phyloP scores from a whole-genome alignment of 441 rosid genomes.

The Bocquillonia castaneifolia region DNA sequence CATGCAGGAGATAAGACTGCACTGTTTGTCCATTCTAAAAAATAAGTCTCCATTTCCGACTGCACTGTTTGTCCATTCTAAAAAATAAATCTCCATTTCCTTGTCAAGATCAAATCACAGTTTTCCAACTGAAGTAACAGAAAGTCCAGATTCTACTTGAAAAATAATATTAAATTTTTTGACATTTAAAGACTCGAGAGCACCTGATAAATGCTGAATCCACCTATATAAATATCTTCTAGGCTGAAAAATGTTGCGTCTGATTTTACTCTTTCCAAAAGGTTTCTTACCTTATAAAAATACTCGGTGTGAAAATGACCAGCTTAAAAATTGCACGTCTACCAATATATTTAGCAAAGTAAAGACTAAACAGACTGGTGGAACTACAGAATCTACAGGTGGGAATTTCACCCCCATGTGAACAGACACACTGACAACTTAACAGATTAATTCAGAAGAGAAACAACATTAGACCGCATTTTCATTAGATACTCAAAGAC shows the following conservation, averaged over 20 bases:
- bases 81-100: too few relatives aligned
- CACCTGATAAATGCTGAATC: not conserved
- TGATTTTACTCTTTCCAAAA: not conserved
- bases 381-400: constrained; percentile 9
- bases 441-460: not conserved
- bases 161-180: not conserved
- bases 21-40: not conserved
- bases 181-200: not conserved
- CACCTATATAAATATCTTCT: not conserved
- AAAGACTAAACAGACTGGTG: not conserved
- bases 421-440: not conserved
- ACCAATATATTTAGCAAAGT: not conserved
- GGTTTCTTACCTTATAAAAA: not conserved
- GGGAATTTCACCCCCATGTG: not conserved
- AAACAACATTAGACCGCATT: not conserved
- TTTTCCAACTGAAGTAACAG: not conserved
- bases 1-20: not conserved
- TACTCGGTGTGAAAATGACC: not conserved
- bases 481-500: constrained; percentile 2
- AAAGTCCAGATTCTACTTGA: not conserved
- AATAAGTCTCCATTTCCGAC: too few relatives aligned
- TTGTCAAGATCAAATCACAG: too few relatives aligned
- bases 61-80: too few relatives aligned
- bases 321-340: not conserved
- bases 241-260: not conserved